Evolutionary conservation across 2,329 filamentous ascomycete species (phyloP), one percentile per base, ranked within the genome.

Genomic region (Penicillium occitanis): DNA sequence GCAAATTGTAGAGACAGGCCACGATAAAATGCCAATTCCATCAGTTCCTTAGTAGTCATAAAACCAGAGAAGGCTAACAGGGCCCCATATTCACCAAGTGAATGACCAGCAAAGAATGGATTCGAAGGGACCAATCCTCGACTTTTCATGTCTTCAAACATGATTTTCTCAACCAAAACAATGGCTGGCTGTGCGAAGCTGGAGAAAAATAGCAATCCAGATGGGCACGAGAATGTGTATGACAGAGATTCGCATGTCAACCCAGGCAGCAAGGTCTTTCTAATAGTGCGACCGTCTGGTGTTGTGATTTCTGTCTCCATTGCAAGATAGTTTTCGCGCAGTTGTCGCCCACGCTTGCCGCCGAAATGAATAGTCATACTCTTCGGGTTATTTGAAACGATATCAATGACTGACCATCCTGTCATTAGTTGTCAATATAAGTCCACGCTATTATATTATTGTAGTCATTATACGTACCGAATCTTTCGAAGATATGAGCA

Each of bases 341-440:
- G 99, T 61, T 92, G 92, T 83, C 98, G 98, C 76, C 95, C 95
- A 66, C 92, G 91, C 68, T 94, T 92, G 60, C 95, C 95, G 82
- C 95, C 95, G 75, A 99, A 99, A 84, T 99, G 91, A 70, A 99
- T 92, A 5, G 95, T 99, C 64, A 99, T 89, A 82, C 98, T 95
- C 85, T 97, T 97, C 69, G 95, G 95, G 82, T 99, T 99, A 84
- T 98, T 98, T 85, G 93, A 95, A 79, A 99, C 95, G 74, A 99
- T 98, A 80, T 98, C 93, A 76, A 93, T 96, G 74, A 99, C 99
- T 5, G 93, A 93, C 75, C 99, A 97, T 10, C 61, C 61, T 59
- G 8, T 59, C 5, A 40, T 25, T n/a, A 30, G 2, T 6, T 33
- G 82, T 99, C 98, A 78, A 97, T 98, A 81, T 98, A 93, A n/a